Conservation (phyloP, 2,329 filamentous ascomycete genomes). For the Calonectria pseudoturangicola region DNA sequence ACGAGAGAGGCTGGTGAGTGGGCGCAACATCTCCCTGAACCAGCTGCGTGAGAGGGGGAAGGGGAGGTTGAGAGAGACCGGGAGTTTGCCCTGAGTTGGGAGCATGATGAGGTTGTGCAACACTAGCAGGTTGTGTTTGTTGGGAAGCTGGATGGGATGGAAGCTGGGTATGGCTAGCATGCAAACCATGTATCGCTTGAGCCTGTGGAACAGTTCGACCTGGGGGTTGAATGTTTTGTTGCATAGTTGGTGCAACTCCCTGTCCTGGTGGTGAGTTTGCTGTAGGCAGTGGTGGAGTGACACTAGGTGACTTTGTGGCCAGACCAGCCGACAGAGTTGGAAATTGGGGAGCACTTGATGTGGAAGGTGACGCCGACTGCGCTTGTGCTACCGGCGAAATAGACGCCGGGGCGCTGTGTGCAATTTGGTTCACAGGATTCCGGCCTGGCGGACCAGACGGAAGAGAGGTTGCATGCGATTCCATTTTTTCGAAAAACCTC, state of each 20-base stretch:
- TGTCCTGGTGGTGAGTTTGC: constrained; percentile 30
- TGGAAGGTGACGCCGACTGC: not conserved
- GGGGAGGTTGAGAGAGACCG: not conserved
- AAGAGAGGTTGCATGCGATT: not conserved
- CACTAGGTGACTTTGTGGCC: not conserved
- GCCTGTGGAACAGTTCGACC: constrained; percentile 23
- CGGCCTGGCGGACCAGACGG: not conserved
- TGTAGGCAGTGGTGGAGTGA: constrained; percentile 26
- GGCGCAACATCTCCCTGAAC: not conserved
- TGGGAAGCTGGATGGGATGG: constrained; percentile 4
- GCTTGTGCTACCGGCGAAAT: not conserved
- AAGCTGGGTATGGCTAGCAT: constrained; percentile 25
- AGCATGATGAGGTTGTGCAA: constrained; percentile 9
- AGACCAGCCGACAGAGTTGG: constrained; percentile 5
- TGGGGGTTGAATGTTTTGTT: constrained; percentile 18
- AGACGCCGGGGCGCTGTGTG: constrained; percentile 1
- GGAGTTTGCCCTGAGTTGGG: not conserved
- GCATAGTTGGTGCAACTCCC: constrained; percentile 40
- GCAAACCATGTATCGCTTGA: not conserved
- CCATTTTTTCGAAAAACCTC: not conserved
- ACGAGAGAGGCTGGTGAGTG: not conserved
- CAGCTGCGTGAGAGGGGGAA: not conserved
- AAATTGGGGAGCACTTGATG: not conserved
- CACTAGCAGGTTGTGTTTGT: constrained; percentile 2
- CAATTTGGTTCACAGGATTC: not conserved